Percentiles rank a stretch among this genome's conserved stretches.
These are phyloP conservation scores for Microdochium bolleyi DNA, from an alignment of 2,329 filamentous ascomycete species.

Conservation along the genomic window DNA sequence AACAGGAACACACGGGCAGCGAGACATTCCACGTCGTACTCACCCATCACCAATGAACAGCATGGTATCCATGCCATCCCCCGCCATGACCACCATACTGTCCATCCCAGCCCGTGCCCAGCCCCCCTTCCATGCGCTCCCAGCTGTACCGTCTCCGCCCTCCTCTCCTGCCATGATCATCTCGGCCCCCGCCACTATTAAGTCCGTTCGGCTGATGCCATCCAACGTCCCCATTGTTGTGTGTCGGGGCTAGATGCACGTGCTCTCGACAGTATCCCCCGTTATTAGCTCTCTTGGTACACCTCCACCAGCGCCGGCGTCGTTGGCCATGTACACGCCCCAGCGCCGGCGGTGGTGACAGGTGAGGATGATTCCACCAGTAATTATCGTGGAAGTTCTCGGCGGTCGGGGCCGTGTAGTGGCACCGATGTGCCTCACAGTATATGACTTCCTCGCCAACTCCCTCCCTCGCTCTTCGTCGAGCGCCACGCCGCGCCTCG, in stretches of 20 bases:
- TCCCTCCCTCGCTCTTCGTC: neutral
- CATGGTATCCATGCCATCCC: neutral
- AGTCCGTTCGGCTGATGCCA: no score
- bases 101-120: neutral
- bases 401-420: neutral
- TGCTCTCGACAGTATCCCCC: constrained; percentile 1
- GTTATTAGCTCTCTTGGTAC: neutral
- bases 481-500: neutral
- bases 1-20: no score
- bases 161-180: no score
- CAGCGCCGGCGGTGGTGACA: neutral
- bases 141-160: neutral
- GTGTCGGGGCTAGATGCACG: no score
- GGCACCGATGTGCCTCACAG: neutral
- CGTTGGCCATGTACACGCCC: no score
- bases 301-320: neutral
- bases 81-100: neutral
- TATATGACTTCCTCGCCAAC: neutral
- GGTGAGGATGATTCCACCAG: neutral
- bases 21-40: no score
- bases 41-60: neutral
- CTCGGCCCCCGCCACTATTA: no score
- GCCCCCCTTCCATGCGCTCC: neutral
- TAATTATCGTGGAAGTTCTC: neutral
- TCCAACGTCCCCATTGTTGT: no score